A percentile compares a stretch with the other conserved stretches of the same genome.
Conservation (phyloP, 257 asterid species). For the Nicotiana noctiflora region DNA sequence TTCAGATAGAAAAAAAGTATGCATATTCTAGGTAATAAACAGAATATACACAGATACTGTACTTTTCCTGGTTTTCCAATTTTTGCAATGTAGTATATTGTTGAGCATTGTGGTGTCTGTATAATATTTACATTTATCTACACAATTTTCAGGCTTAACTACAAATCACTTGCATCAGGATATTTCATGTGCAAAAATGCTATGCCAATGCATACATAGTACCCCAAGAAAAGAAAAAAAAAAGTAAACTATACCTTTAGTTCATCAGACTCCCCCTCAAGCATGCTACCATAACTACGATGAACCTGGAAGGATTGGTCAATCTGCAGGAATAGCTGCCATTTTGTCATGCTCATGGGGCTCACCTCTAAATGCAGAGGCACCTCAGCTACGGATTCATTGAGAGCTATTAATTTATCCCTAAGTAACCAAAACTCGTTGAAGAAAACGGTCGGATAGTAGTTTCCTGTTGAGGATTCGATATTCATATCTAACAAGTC, state of each 20-base stretch:
- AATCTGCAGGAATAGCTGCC: constrained; percentile 93
- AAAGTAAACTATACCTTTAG: constrained; percentile 56
- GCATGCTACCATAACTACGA: constrained; percentile 94
- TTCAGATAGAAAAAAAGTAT: not conserved
- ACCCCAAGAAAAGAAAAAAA: not conserved
- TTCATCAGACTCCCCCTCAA: constrained; percentile 98
- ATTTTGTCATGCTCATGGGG: constrained; percentile 96
- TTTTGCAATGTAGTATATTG: not conserved
- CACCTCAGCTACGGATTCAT: constrained; percentile 76
- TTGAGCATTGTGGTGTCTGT: not conserved
- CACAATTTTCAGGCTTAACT: not conserved
- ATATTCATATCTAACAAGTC: constrained; percentile 49
- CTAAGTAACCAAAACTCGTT: constrained; percentile 95
- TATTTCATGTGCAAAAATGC: not conserved
- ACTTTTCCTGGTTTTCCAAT: not conserved
- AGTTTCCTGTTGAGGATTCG: constrained; percentile 73
- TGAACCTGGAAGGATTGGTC: constrained; percentile 97
- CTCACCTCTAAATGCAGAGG: constrained; percentile 82
- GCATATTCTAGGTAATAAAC: not conserved
- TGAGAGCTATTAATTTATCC: constrained; percentile 64
- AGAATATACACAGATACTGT: not conserved
- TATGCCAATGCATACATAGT: not conserved
- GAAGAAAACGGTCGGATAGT: constrained; percentile 81
- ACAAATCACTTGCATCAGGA: not conserved
- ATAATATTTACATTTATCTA: not conserved